A percentile compares a stretch with the other conserved stretches of the same genome.
phyloP scores from a whole-genome alignment of 306 rosid species.

The Quercus parvula region DNA sequence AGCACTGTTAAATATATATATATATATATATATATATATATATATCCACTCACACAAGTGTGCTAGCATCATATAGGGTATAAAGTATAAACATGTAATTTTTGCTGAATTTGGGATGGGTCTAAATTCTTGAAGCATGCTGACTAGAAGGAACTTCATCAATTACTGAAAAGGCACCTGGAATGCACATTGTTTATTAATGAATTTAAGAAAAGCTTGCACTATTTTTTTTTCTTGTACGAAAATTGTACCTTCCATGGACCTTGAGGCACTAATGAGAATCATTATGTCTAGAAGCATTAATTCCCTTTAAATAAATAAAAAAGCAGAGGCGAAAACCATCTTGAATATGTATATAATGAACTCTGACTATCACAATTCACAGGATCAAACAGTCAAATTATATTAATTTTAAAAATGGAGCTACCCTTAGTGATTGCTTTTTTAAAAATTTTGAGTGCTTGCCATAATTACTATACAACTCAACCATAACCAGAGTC shows the following conservation, averaged over 20 bases:
- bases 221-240: constrained; percentile 26
- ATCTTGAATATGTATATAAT: not conserved
- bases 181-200: constrained; percentile 9
- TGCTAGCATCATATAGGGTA: too few species aligned
- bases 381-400: too few species aligned
- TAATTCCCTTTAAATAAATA: not conserved
- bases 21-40: too few species aligned
- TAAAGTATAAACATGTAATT: too few species aligned
- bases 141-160: not conserved
- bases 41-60: too few species aligned
- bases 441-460: not conserved
- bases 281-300: not conserved
- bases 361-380: not conserved
- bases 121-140: constrained; percentile 3
- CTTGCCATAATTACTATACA: not conserved
- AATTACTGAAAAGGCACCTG: not conserved
- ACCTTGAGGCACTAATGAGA: not conserved
- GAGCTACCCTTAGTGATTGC: not conserved
- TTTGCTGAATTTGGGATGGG: not conserved
- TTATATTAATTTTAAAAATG: too few species aligned
- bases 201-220: not conserved
- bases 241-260: constrained; percentile 31
- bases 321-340: not conserved
- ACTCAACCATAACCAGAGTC: not conserved
- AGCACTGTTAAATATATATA: too few species aligned